Evolutionary conservation across 179 eudicot genomes (phyloP).

Genomic region (Silene vulgaris): DNA sequence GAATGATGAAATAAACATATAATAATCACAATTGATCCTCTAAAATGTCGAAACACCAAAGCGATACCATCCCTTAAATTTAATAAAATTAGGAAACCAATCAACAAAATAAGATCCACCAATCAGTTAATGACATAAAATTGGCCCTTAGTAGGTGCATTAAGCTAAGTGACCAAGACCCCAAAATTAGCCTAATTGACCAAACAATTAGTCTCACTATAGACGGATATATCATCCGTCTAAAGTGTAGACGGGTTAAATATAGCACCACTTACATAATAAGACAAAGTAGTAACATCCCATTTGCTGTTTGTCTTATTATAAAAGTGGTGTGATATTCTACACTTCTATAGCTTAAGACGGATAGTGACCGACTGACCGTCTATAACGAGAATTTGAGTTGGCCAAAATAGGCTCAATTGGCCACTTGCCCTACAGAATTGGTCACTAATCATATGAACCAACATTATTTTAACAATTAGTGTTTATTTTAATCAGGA

Average conservation of each 20-base stretch:
- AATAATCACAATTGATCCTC: too few species aligned
- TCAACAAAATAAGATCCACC: not conserved
- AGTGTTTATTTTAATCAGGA: not conserved
- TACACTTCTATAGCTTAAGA: too few species aligned
- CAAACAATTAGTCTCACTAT: not conserved
- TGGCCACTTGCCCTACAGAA: conserved; percentile 12
- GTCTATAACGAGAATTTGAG: too few species aligned
- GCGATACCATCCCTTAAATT: not conserved
- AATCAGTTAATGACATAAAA: not conserved
- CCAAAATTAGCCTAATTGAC: conserved; percentile 15
- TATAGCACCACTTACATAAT: too few species aligned
- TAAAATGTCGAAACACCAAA: too few species aligned
- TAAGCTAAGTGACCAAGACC: conserved; percentile 8
- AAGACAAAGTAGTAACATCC: too few species aligned
- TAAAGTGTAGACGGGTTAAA: too few species aligned
- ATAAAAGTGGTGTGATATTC: too few species aligned
- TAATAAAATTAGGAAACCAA: not conserved
- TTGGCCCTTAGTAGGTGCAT: conserved; percentile 20
- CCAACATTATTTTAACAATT: not conserved
- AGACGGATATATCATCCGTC: too few species aligned
- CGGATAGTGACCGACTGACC: too few species aligned
- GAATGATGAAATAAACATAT: too few species aligned
- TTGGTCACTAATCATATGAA: conserved; percentile 19
- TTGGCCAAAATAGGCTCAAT: not conserved
- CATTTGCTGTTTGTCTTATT: too few species aligned